Conservation (phyloP, 495 filamentous ascomycete genomes). For the Podospora bellae-mahoneyi region DNA sequence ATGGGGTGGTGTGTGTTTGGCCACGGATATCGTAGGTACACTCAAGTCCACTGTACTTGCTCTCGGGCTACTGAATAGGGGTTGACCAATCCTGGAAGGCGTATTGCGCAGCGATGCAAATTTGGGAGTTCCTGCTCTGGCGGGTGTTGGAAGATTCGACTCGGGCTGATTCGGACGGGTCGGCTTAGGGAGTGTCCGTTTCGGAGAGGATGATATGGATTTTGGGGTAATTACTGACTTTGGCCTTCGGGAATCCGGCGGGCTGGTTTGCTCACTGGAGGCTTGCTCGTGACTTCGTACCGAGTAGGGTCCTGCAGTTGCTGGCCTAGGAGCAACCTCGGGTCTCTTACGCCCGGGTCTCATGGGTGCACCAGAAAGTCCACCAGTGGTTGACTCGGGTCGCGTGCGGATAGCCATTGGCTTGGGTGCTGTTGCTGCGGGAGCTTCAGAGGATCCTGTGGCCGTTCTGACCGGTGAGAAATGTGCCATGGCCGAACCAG, state of each 20-base stretch:
- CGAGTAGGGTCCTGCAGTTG: conserved; percentile 57
- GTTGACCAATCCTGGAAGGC: conserved; percentile 33
- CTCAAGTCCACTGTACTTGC: neutral
- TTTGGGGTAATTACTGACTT: conserved; percentile 41
- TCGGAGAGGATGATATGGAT: conserved; percentile 40
- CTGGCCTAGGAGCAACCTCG: conserved; percentile 49
- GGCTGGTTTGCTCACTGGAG: conserved; percentile 42
- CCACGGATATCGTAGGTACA: conserved; percentile 15
- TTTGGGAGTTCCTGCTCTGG: conserved; percentile 30
- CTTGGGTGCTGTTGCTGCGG: conserved; percentile 42
- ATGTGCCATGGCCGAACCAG: conserved; percentile 69
- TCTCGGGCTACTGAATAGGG: conserved; percentile 8
- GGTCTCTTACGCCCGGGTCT: conserved; percentile 49
- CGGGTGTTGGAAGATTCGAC: conserved; percentile 38
- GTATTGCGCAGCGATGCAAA: conserved; percentile 37
- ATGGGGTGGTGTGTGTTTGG: neutral
- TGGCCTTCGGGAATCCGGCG: conserved; percentile 32
- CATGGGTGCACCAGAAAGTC: conserved; percentile 55
- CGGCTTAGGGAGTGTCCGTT: conserved; percentile 41
- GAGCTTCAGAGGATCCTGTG: conserved; percentile 40
- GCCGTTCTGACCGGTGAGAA: conserved; percentile 56
- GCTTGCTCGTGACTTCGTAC: conserved; percentile 47
- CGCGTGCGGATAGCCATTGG: conserved; percentile 40
- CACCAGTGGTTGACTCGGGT: conserved; percentile 42
- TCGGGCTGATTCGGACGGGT: conserved; percentile 43